Conservation (phyloP, 768 basidiomycete species). For the Fistulinella prunicolor region DNA sequence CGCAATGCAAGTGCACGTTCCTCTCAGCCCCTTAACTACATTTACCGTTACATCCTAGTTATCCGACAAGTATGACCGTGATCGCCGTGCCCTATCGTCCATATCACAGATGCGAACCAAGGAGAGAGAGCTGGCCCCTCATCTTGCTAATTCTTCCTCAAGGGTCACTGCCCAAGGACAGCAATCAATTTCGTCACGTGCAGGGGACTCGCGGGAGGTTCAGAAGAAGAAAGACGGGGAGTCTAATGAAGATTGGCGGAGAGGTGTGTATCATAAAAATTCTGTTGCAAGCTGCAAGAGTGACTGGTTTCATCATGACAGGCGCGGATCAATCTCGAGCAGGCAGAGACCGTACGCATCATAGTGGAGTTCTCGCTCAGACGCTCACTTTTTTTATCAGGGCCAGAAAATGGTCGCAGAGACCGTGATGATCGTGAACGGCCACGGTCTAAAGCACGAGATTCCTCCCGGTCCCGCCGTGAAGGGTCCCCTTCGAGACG, state of each 20-base stretch:
- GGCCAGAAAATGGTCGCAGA: conserved; percentile 51
- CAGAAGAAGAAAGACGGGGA: conserved; percentile 70
- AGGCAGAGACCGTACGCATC: conserved; percentile 55
- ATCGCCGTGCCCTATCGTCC: conserved; percentile 59
- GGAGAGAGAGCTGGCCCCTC: conserved; percentile 66
- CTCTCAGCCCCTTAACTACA: background rate
- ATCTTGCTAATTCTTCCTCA: conserved; percentile 45
- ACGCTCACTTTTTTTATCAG: conserved; percentile 31
- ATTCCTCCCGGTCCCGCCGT: conserved; percentile 57
- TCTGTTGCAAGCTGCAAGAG: background rate
- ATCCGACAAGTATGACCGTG: conserved; percentile 85
- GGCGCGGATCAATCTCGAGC: conserved; percentile 50
- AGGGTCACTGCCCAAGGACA: conserved; percentile 38
- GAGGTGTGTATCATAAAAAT: conserved; percentile 49
- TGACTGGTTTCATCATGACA: conserved; percentile 18
- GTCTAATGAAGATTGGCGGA: conserved; percentile 79
- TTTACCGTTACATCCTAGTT: conserved; percentile 44
- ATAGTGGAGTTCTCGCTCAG: background rate
- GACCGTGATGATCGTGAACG: conserved; percentile 64
- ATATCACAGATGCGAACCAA: conserved; percentile 51
- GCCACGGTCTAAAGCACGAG: conserved; percentile 61
- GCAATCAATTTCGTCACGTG: conserved; percentile 42
- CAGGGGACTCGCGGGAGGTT: conserved; percentile 57
- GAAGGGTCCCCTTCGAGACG: conserved; percentile 55
- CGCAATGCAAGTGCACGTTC: conserved; percentile 51